Percentiles rank a stretch among this genome's conserved stretches.
These are phyloP conservation scores for Prunus campanulata DNA, from an alignment of 306 rosid species.

Conservation along the genomic window DNA sequence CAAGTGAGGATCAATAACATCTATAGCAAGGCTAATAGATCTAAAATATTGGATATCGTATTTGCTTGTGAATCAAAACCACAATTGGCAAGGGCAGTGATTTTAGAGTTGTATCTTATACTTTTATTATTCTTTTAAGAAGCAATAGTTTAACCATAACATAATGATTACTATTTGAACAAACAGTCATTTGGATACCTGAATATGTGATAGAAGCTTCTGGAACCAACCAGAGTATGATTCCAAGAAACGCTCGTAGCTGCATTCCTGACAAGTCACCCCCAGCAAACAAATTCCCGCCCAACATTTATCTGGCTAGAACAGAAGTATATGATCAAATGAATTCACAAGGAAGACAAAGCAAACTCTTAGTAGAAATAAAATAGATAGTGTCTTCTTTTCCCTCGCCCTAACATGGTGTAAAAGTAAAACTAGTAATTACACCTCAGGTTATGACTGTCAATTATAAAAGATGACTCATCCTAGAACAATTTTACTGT, in stretches of 20 bases:
- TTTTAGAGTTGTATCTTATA: neutral
- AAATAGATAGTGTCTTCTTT: neutral
- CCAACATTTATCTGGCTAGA: constrained; percentile 94
- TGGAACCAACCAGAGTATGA: constrained; percentile 71
- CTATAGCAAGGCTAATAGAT: neutral
- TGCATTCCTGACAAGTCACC: constrained; percentile 73
- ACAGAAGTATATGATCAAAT: constrained; percentile 23
- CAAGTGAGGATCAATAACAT: neutral
- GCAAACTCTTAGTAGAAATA: neutral
- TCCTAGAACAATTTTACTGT: neutral
- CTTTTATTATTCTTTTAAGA: neutral
- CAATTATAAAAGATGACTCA: neutral
- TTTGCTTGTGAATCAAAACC: constrained; percentile 1
- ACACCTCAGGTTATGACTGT: neutral
- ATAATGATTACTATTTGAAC: neutral
- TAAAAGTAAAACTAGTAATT: neutral
- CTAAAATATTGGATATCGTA: neutral
- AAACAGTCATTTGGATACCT: constrained; percentile 40
- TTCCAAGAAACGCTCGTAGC: constrained; percentile 60
- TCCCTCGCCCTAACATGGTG: neutral
- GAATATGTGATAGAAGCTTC: constrained; percentile 54
- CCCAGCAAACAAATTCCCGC: constrained; percentile 82
- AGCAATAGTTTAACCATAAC: neutral
- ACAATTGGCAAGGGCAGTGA: constrained; percentile 3
- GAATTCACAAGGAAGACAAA: neutral